Evolutionary conservation across 169 alveolate genomes (phyloP).

Genomic region (Eimeria tenella): DNA sequence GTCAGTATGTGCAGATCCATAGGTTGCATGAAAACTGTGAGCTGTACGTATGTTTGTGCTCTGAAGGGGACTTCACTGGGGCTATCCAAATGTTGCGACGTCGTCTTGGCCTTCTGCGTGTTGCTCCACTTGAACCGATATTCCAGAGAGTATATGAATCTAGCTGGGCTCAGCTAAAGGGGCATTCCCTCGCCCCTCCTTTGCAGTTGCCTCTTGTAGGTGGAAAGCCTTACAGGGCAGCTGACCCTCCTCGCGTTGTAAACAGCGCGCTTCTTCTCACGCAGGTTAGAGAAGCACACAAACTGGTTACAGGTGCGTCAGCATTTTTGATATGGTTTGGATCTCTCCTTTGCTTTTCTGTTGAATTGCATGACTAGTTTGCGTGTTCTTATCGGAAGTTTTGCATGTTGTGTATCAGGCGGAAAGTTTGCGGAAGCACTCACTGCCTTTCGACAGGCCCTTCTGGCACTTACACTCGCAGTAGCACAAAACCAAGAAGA

Average conservation of each 20-base stretch:
- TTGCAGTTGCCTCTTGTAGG: conserved; percentile 66
- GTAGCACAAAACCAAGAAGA: conserved; percentile 78
- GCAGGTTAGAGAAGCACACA: conserved; percentile 78
- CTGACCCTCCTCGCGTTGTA: conserved; percentile 66
- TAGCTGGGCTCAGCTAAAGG: conserved; percentile 66
- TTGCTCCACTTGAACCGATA: conserved; percentile 74
- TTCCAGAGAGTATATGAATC: conserved; percentile 68
- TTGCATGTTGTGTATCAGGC: background rate
- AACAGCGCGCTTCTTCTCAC: conserved; percentile 16
- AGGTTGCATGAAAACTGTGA: too few species aligned
- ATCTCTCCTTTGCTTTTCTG: background rate
- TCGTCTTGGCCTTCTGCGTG: conserved; percentile 79
- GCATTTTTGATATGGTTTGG: too few species aligned
- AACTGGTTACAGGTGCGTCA: conserved; percentile 76
- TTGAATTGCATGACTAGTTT: background rate
- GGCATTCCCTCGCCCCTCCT: conserved; percentile 62
- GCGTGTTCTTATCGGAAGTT: background rate
- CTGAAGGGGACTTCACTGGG: conserved; percentile 76
- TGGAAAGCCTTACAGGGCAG: conserved; percentile 49
- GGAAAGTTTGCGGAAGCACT: conserved; percentile 84
- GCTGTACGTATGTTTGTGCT: background rate
- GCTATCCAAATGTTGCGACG: conserved; percentile 79
- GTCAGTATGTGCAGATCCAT: too few species aligned
- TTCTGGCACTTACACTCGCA: conserved; percentile 77
- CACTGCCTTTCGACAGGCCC: conserved; percentile 80